Conservation (phyloP, 1,139 yeast genomes). For the Blastobotrys arbuscula region DNA sequence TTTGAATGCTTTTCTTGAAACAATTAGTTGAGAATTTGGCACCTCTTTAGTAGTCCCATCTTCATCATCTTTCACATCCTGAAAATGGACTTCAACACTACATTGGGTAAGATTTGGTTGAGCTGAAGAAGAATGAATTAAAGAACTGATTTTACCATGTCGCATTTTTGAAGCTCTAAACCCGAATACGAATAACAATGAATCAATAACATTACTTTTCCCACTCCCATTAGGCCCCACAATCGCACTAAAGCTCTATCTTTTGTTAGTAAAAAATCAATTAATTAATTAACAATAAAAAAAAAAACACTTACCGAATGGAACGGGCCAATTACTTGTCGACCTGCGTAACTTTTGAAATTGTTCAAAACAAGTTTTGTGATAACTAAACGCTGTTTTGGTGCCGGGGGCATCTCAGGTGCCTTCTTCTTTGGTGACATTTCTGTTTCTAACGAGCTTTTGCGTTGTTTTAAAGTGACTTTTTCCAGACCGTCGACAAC, state of each 20-base stretch:
- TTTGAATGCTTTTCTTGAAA: constrained; percentile 72
- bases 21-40: constrained; percentile 55
- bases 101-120: constrained; percentile 65
- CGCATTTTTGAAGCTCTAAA: constrained; percentile 96
- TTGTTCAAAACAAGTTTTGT: constrained; percentile 67
- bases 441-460: constrained; percentile 1
- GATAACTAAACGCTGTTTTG: constrained; percentile 57
- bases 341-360: constrained; percentile 94
- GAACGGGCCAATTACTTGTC: constrained; percentile 93
- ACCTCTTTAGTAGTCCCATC: constrained; percentile 40
- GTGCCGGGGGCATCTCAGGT: constrained; percentile 14
- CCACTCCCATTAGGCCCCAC: constrained; percentile 99
- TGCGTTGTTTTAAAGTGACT: constrained; percentile 12
- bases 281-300: no score
- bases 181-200: constrained; percentile 93
- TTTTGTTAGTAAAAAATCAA: constrained; percentile 15
- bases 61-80: constrained; percentile 64
- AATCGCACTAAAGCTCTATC: constrained; percentile 78
- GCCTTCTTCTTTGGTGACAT: not conserved
- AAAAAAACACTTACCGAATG: constrained; percentile 39
- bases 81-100: constrained; percentile 90
- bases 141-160: constrained; percentile 83
- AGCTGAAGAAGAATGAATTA: constrained; percentile 80
- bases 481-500: constrained; percentile 15
- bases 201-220: constrained; percentile 94